Base-by-base conservation (phyloP, 257 asterid genomes). In the Ophiorrhiza pumila region DNA sequence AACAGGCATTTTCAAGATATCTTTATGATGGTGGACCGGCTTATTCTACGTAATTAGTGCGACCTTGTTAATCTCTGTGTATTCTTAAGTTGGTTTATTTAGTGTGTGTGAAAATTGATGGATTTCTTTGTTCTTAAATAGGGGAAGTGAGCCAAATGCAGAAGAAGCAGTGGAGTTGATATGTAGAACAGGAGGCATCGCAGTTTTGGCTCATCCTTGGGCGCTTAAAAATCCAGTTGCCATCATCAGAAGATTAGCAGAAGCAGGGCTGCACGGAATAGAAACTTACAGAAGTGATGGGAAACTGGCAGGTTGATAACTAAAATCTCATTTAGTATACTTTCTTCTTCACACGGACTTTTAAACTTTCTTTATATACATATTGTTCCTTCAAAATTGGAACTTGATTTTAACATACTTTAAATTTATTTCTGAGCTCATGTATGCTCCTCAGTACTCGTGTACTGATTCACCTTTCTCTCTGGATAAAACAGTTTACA, bases 161-260 rank as follows among this genome's bases (percentile, higher is more conserved):
- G 97, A 95, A 89, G 97, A 90, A 49, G 78, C 98, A 1, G 92
- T 95, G 64, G 71, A 80, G 75, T 74, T 95, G 34, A 95, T 95
- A 85, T 79, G 86, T 41, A 92, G 83, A 78, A 95, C 99, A 0
- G 99, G 99, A 45, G 99, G 98, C 68, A 87, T 95, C 71, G 85
- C 98, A 17, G 96, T 95, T 63, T 77, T 95, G 85, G 99, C 99
- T 22, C 99, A 95, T 84, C 99, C 99, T 37, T 95, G 99, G 99
- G 93, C 97, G 42, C 81, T 95, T 60, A 95, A 95, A 79, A 87
- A 90, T 74, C 97, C 96, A 7, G 79, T 82, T 79, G 77, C 84
- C 49, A 77, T 95, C 42, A 82, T 92, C 69, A 87, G 89, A 81
- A 83, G 90, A 78, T 82, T 95, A 70, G 89, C 85, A 75, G 98